Conservation (phyloP, 1,284 basidiomycete genomes). For the Thecaphora thlaspeos region DNA sequence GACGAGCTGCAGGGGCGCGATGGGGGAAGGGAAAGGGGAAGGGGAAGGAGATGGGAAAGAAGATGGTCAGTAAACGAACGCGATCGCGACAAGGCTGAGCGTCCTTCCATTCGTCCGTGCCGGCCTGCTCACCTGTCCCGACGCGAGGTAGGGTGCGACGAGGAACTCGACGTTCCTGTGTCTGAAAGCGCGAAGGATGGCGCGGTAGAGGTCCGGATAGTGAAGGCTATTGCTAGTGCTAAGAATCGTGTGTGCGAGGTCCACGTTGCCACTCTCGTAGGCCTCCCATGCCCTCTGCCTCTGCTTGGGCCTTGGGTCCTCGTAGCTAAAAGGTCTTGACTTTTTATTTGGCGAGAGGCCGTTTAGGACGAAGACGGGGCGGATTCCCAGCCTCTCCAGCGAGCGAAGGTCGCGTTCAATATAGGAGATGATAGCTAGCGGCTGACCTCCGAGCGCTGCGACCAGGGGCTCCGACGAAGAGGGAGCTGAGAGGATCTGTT, state of each 20-base stretch:
- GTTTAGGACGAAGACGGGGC: slow-evolving; percentile 95
- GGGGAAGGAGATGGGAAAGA: neutral
- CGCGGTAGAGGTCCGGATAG: slow-evolving; percentile 77
- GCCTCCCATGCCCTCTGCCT: slow-evolving; percentile 51
- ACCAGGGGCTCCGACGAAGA: slow-evolving; percentile 80
- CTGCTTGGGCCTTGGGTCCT: slow-evolving; percentile 48
- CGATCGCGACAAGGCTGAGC: too few relatives aligned
- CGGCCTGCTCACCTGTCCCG: slow-evolving; percentile 73
- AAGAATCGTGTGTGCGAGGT: slow-evolving; percentile 78
- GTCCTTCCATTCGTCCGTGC: neutral
- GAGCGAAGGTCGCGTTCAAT: slow-evolving; percentile 88
- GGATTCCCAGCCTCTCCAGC: slow-evolving; percentile 87
- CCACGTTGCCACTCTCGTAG: slow-evolving; percentile 63
- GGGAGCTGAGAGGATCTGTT: slow-evolving; percentile 73
- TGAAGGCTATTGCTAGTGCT: slow-evolving; percentile 68
- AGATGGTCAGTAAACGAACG: too few relatives aligned
- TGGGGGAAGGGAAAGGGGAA: neutral
- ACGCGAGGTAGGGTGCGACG: slow-evolving; percentile 89
- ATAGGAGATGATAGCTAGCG: slow-evolving; percentile 65
- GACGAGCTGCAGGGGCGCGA: slow-evolving; percentile 66
- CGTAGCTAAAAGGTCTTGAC: slow-evolving; percentile 47
- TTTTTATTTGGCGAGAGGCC: slow-evolving; percentile 61
- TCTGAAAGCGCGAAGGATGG: slow-evolving; percentile 86
- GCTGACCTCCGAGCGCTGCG: slow-evolving; percentile 88
- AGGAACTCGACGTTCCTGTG: slow-evolving; percentile 95